A percentile compares a stretch with the other conserved stretches of the same genome.
phyloP scores from a whole-genome alignment of 2,329 filamentous ascomycete genomes.

The Trichoderma sp. region DNA sequence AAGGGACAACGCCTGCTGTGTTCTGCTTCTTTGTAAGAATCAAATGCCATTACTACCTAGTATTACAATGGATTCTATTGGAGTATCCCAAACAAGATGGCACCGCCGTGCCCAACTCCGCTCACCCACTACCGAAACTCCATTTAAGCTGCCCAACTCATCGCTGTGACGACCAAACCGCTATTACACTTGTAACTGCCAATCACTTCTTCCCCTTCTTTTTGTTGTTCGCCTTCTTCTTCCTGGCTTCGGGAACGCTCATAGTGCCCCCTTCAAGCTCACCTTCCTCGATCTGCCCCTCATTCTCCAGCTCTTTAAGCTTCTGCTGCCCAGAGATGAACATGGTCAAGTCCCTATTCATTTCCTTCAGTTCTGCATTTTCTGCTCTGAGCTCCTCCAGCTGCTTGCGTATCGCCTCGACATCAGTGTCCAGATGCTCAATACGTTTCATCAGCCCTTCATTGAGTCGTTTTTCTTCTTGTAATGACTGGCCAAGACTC shows the following conservation, averaged over 20 bases:
- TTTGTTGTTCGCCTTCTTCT: conserved; percentile 31
- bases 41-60: neutral
- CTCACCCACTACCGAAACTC: neutral
- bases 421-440: conserved; percentile 65
- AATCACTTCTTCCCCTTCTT: conserved; percentile 50
- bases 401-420: conserved; percentile 56
- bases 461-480: conserved; percentile 84
- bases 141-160: neutral
- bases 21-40: neutral
- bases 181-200: too few species aligned
- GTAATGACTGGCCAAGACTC: conserved; percentile 69
- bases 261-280: conserved; percentile 72
- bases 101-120: neutral
- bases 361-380: conserved; percentile 74
- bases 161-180: neutral
- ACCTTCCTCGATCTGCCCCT: conserved; percentile 59
- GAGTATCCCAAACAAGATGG: neutral
- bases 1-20: neutral
- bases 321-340: conserved; percentile 84
- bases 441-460: conserved; percentile 82
- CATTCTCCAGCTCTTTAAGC: conserved; percentile 66
- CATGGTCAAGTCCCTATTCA: conserved; percentile 83
- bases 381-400: conserved; percentile 57
- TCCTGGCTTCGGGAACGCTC: conserved; percentile 61
- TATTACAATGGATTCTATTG: neutral